Base-by-base conservation (phyloP, 495 filamentous ascomycete genomes). In the Penicillium ucsense region DNA sequence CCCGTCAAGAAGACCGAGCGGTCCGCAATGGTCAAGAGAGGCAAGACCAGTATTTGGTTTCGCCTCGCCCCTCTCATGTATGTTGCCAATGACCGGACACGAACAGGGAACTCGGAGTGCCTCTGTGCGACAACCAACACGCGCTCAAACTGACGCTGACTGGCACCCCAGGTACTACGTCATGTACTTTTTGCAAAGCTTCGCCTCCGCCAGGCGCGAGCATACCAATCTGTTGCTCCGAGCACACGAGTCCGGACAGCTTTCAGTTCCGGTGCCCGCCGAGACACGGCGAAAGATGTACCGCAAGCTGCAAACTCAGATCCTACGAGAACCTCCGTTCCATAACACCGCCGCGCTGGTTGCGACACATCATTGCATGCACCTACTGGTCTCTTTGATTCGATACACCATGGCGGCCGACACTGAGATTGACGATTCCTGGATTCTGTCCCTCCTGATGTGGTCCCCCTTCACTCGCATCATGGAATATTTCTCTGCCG, bases 331-430 rank as follows among this genome's bases (percentile, higher is more conserved):
- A 11, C 70, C 70, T 32, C 70, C 70, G 3, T 73, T 73, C 39
- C 72, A 61, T 28, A 61, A 73, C 45, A 73, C 66, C 3, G 43
- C 63, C 8, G 64, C 68, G 3, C 56, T 73, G n/a, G 55, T 72
- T 48, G 63, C 67, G 20, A 71, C 70, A 10, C 68, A 73, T 36
- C 70, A 73, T 44, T 73, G 68, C 51, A 71, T 73, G 63, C 57
- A 66, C 30, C 45, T 73, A 9, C 54, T 73, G 5, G 64, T 73
- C 29, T 63, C 60, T 3, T 72, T 66, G 28, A 62, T 73, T 41
- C 64, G 60, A 36, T 54, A 64, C 43, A 70, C 68, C 5, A 65
- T 70, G 43, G 57, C 57, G 1, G 54, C 64, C 1, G 68, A 66
- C 29, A 58, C 41, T 3, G 54, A 56, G 8, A 50, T 57, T 5